phyloP scores from a whole-genome alignment of 2,329 filamentous ascomycete genomes.

The Amauroascus verrucosus region DNA sequence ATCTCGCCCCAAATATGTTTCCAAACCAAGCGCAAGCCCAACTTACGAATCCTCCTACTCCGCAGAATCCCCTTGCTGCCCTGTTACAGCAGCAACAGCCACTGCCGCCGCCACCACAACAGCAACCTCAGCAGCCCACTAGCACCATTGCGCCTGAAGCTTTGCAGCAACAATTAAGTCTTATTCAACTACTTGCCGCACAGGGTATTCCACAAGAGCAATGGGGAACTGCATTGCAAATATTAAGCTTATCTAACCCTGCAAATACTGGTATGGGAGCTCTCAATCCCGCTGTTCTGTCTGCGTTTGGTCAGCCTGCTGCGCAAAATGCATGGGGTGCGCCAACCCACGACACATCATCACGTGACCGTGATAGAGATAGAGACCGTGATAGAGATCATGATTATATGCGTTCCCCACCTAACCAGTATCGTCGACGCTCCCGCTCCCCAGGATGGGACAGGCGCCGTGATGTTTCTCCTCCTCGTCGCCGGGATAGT shows the following conservation, averaged over 20 bases:
- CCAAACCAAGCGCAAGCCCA: constrained; percentile 34
- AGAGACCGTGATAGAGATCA: constrained; percentile 47
- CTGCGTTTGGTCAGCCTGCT: constrained; percentile 34
- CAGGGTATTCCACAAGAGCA: constrained; percentile 70
- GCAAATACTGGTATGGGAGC: constrained; percentile 26
- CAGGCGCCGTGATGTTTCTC: constrained; percentile 58
- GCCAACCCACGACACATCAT: constrained; percentile 23
- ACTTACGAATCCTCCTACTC: constrained; percentile 22
- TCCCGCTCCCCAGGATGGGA: constrained; percentile 70
- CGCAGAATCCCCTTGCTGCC: constrained; percentile 32
- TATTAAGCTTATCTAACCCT: constrained; percentile 36
- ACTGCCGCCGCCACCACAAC: constrained; percentile 17
- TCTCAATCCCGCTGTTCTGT: constrained; percentile 30
- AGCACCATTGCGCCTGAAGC: constrained; percentile 39
- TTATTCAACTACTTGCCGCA: constrained; percentile 64
- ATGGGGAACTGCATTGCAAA: constrained; percentile 51
- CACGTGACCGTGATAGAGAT: constrained; percentile 28
- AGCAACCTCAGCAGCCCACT: constrained; percentile 28
- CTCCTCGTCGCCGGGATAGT: constrained; percentile 53
- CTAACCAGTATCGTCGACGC: constrained; percentile 53
- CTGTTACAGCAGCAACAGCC: constrained; percentile 20
- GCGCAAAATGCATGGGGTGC: constrained; percentile 18
- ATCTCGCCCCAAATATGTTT: constrained; percentile 29
- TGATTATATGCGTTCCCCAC: constrained; percentile 54
- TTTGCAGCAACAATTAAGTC: constrained; percentile 61